Base-by-base conservation (phyloP, 1,284 basidiomycete genomes). In the Ustilago bromivora region DNA sequence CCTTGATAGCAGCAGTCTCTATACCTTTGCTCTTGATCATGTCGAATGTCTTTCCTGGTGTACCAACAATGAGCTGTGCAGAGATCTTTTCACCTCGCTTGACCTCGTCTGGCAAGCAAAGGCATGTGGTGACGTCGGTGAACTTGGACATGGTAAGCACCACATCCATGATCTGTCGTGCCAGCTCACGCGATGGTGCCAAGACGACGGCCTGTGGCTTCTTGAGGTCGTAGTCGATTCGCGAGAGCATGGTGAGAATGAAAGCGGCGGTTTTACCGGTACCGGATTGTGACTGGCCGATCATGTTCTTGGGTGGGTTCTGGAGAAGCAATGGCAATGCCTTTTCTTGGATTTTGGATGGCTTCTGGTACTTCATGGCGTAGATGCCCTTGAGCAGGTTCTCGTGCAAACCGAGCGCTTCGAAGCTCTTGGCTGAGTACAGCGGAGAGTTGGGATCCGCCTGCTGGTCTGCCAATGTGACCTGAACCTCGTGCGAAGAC, bases 191-290 rank as follows among this genome's bases (percentile, higher is more conserved):
- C 36, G 96, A 96, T 0, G 97, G 96, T 4, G 84, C 84, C 19
- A 86, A 71, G 12, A 81, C 83, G 53, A 87, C 76, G 11, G 86
- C 86, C 68, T 98, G 97, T 41, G 95, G 92, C 76, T 92, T 92
- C 78, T 93, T 90, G 65, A 92, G 88, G 38, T 90, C 89, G 81
- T 93, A 95, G 87, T 98, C 95, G 66, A 99, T 90, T 40, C 96
- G 92, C 84, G 93, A 95, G 28, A 99, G 90, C 96, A 99, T 99
- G 34, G 96, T 96, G 62, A 99, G 89, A 13, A 96, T 94, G 86
- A 99, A 99, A 2, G 97, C 97, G 7, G 97, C 97, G 4, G 97
- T 99, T 89, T 99, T 99, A 65, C 97, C 97, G 9, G 97, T 99
- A 49, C 97, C 97, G 31, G 97, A 99, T 86, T 99, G 97, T 57